These are phyloP conservation scores for Hypoxylon lienhwacheense DNA, from an alignment of 495 filamentous ascomycete species.

Conservation along the genomic window DNA sequence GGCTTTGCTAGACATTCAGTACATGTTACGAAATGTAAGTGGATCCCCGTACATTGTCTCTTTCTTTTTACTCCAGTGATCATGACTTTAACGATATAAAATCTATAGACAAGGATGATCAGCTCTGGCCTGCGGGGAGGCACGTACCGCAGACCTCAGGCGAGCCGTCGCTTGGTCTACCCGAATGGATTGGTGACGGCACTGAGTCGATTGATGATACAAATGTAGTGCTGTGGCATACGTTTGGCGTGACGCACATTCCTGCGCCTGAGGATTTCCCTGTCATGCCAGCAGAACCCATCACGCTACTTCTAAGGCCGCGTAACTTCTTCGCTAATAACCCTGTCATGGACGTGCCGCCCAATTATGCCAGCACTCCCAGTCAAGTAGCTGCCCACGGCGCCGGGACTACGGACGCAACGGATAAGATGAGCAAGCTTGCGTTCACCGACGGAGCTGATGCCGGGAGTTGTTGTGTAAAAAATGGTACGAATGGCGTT, in stretches of 20 bases:
- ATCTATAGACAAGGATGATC: conserved; percentile 70
- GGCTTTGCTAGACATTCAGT: conserved; percentile 91
- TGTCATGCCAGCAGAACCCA: conserved; percentile 90
- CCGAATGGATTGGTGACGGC: conserved; percentile 82
- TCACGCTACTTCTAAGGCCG: conserved; percentile 80
- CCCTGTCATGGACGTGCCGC: conserved; percentile 84
- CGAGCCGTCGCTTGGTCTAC: conserved; percentile 75
- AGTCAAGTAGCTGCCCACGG: conserved; percentile 62
- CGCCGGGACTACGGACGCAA: conserved; percentile 48
- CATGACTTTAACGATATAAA: conserved; percentile 1
- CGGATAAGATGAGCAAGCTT: conserved; percentile 50
- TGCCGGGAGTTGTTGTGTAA: conserved; percentile 39
- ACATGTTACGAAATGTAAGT: conserved; percentile 86
- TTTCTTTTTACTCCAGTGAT: background rate
- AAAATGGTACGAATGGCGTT: conserved; percentile 21
- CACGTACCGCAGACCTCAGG: conserved; percentile 94
- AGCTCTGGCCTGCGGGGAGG: conserved; percentile 88
- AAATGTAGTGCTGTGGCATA: conserved; percentile 94
- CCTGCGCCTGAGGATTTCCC: conserved; percentile 92
- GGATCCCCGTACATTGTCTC: background rate
- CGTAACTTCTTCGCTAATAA: conserved; percentile 87
- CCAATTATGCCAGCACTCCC: conserved; percentile 73
- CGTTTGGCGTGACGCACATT: conserved; percentile 92
- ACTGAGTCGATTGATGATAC: conserved; percentile 74
- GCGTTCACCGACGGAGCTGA: conserved; percentile 40